phyloP scores from a whole-genome alignment of 176 grass and related monocot species.

The Ensete ventricosum region DNA sequence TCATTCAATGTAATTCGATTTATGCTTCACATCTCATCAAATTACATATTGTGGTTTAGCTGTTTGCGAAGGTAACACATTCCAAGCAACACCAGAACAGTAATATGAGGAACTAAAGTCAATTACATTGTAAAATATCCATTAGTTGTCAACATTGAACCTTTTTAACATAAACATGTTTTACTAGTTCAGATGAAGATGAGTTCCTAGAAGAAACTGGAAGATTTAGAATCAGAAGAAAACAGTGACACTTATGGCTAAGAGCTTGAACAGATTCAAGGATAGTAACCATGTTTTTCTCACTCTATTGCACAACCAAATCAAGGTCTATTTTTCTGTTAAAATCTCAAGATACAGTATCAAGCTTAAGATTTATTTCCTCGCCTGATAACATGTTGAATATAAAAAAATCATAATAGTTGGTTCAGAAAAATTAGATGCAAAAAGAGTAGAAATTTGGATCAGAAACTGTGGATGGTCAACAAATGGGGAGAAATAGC shows the following conservation, averaged over 20 bases:
- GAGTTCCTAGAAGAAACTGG: neutral
- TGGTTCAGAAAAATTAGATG: no score
- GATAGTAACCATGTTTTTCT: no score
- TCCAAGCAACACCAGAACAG: neutral
- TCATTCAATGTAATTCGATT: no score
- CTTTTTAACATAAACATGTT: neutral
- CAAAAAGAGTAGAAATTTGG: no score
- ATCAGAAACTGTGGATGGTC: no score
- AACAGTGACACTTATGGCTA: neutral
- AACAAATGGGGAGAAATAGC: no score
- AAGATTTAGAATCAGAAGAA: neutral
- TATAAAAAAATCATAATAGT: no score
- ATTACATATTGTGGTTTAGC: neutral
- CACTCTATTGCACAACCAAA: no score
- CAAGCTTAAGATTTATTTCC: no score
- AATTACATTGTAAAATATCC: neutral
- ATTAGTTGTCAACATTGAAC: neutral
- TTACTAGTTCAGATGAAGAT: neutral
- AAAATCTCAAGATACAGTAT: no score
- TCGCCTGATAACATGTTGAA: no score
- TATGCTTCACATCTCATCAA: neutral
- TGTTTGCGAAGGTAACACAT: neutral
- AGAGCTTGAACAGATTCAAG: neutral
- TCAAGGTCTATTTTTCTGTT: no score
- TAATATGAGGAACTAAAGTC: neutral